phyloP scores from a whole-genome alignment of 1,284 basidiomycete species.

The Sporisorium graminicola region DNA sequence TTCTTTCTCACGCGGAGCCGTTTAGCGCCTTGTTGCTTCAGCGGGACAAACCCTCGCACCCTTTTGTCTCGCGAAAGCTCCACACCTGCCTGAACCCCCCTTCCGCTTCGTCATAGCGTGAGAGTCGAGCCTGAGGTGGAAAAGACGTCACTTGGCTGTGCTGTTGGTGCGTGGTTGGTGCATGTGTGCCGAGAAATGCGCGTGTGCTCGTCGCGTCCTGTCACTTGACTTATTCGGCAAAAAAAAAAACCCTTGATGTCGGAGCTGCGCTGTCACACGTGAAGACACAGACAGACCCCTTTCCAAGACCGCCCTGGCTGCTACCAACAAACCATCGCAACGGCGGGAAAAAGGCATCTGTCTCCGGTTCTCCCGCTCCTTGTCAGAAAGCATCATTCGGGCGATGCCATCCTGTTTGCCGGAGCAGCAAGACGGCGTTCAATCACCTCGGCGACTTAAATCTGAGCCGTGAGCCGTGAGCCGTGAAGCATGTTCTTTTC shows the following conservation, averaged over 20 bases:
- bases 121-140: no score
- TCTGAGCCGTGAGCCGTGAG: neutral
- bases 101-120: neutral
- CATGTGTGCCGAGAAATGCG: neutral
- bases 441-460: neutral
- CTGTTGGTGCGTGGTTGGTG: no score
- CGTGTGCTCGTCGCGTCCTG: neutral
- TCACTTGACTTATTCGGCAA: neutral
- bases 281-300: neutral
- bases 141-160: neutral
- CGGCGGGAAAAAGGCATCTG: no score
- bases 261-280: slow-evolving; percentile 6
- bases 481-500: neutral
- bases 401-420: no score
- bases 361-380: neutral
- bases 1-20: neutral
- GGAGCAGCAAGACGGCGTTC: no score
- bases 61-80: neutral
- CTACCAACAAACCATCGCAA: no score
- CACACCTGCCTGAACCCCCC: neutral
- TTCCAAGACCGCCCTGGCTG: neutral
- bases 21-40: neutral
- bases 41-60: neutral
- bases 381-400: neutral
- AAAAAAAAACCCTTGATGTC: neutral